These are phyloP conservation scores for Capsicum baccatum DNA, from an alignment of 257 asterid species.

Conservation along the genomic window DNA sequence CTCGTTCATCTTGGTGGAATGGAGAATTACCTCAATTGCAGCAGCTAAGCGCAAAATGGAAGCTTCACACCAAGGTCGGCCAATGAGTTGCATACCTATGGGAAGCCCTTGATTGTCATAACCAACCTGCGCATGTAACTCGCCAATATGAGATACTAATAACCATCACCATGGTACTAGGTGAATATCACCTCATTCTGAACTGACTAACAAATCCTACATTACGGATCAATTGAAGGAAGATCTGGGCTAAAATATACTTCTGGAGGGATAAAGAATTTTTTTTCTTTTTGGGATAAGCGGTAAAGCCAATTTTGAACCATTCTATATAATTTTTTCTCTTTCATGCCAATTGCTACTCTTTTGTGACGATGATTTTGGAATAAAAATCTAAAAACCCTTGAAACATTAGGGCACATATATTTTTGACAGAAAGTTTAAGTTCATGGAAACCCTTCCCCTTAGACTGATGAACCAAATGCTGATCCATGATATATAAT, in stretches of 20 bases:
- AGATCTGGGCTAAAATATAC: neutral
- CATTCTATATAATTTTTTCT: too few species aligned
- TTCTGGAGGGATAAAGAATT: neutral
- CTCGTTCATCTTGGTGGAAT: neutral
- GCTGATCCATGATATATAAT: too few species aligned
- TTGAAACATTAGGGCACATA: neutral
- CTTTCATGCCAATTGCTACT: neutral
- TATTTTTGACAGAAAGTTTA: neutral
- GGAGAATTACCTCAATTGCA: conserved; percentile 65
- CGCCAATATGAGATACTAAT: neutral
- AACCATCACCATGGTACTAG: neutral
- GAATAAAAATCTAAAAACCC: neutral
- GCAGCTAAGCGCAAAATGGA: conserved; percentile 84
- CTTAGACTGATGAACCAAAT: too few species aligned
- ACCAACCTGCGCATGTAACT: conserved; percentile 61
- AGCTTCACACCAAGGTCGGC: conserved; percentile 98
- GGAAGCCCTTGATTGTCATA: conserved; percentile 96
- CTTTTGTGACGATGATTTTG: neutral
- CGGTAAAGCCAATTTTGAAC: too few species aligned
- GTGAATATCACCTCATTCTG: neutral
- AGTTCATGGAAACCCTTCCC: too few species aligned
- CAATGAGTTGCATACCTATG: conserved; percentile 84
- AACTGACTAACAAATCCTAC: neutral
- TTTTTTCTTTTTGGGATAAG: neutral
- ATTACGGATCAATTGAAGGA: neutral